A percentile compares a stretch with the other conserved stretches of the same genome.
Evolutionary conservation across 1,284 basidiomycete genomes (phyloP).

Genomic region (Cryptococcus sp.): DNA sequence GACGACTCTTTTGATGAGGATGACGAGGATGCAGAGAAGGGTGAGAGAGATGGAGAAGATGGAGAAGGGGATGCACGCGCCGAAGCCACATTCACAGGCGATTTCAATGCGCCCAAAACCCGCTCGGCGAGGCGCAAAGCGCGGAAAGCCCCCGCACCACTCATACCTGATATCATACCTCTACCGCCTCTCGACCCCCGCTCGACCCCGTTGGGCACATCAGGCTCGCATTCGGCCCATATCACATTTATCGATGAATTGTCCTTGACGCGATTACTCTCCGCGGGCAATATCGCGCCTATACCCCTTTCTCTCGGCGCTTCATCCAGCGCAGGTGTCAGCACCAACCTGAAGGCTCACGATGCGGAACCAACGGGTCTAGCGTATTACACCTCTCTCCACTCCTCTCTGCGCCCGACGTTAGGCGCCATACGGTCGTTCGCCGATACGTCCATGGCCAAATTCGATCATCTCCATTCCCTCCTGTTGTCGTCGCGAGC

Average conservation of each 20-base stretch:
- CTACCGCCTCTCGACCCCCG: constrained; percentile 39
- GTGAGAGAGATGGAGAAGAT: constrained; percentile 54
- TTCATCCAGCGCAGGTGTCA: neutral
- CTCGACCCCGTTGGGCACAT: constrained; percentile 25
- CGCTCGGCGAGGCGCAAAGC: constrained; percentile 33
- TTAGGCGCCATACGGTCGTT: constrained; percentile 70
- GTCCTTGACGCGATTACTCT: constrained; percentile 67
- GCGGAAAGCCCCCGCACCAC: constrained; percentile 64
- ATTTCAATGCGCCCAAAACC: constrained; percentile 49
- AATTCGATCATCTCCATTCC: constrained; percentile 70
- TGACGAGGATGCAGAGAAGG: constrained; percentile 35
- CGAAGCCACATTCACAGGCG: constrained; percentile 57
- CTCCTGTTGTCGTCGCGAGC: constrained; percentile 50
- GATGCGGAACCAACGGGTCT: constrained; percentile 62
- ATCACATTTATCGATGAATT: constrained; percentile 72
- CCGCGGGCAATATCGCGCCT: constrained; percentile 41
- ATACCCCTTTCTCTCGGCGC: constrained; percentile 26
- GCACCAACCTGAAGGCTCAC: constrained; percentile 8
- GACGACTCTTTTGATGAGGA: constrained; percentile 55
- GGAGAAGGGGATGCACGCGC: constrained; percentile 44
- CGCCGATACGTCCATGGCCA: constrained; percentile 72
- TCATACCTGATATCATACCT: constrained; percentile 48
- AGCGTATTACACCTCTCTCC: constrained; percentile 66
- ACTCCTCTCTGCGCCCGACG: constrained; percentile 68
- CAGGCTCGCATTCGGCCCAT: constrained; percentile 61